Evolutionary conservation across 1,284 basidiomycete genomes (phyloP), one percentile per base, ranked within the genome.

Genomic region (Moesziomyces globuligerus): DNA sequence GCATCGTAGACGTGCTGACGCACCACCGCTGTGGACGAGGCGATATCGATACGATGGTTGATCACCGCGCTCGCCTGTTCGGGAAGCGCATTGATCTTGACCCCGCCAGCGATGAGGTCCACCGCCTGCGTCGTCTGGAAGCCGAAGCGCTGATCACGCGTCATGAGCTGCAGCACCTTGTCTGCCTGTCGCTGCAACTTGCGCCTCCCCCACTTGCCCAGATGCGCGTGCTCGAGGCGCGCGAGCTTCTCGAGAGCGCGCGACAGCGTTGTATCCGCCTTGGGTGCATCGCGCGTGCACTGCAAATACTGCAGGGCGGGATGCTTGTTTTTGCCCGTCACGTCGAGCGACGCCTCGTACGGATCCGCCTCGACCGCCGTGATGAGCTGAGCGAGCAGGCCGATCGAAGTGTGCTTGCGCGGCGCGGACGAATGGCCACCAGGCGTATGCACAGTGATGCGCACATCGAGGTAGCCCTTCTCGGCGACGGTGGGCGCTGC

Each of bases 371-470:
- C 89, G 43, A 88, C 84, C 13, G 85, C 83, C 4, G 86, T 85
- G 34, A 90, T 83, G 28, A 89, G 76, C 0, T 84, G 82, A 3
- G 88, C 83, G 34, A 90, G 85, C n/a, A 88, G 86, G 10, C 89
- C 89, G 58, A 90, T 90, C 53, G 86, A 86, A 80, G 29, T 85
- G 72, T 86, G 85, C 32, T 81, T 62, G 26, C 88, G 88, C 17
- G 89, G 89, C 9, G 85, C 83, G 48, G 87, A 89, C 5, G 88
- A 89, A 78, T 90, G 90, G 0, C 90, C 90, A 9, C 90, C 90
- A 1, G 86, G 85, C 3, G 88, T 64, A 7, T 67, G 34, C 10
- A 80, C 64, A 1, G 52, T 50, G 10, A 81, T 36, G 10, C 51
- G 25, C 3, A 73, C 70, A 49, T 80, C 74, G 38, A 88, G 66